Base-by-base conservation (phyloP, 805 yeast species). In the Brettanomyces custersianus region DNA sequence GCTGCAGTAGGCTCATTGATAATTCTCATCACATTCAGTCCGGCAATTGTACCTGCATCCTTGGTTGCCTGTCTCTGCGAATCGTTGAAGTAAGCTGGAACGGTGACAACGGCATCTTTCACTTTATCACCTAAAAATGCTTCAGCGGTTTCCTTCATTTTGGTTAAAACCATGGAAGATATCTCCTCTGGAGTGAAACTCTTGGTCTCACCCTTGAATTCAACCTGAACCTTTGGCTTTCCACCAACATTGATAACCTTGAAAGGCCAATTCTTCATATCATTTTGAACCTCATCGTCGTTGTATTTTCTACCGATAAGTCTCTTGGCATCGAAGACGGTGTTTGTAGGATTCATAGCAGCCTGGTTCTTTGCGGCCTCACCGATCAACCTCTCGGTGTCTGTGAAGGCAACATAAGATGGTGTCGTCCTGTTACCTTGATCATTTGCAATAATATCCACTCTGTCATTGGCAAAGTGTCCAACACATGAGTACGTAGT, bases 391-490 rank as follows among this genome's bases (percentile, higher is more conserved):
- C 96, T 78, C 70, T 87, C 96, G 37, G 82, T 74, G 51, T 82
- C 92, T 33, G 95, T 84, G 72, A 87, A 87, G 30, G 95, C 95
- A 38, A 88, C 96, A 59, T 82, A 88, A 19, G 96, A 88, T 39
- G 96, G 96, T 35, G 96, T 88, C 38, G 88, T 87, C 72, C 96
- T 83, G 77, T 88, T 87, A 77, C 96, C 96, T 70, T 88, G 96
- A 65, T 88, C 96, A 62, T 88, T 88, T 55, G 96, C 95, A 59
- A 87, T 84, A 63, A 87, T 87, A 65, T 87, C 96, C 38, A 88
- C 96, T 58, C 82, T 73, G 48, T 88, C 92, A 55, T 82, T 82
- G 52, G 86, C 72, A 70, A 84, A 86, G 57, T 85, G 92, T 54
- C 95, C 95, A 42, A 87, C 96, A 77, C 95, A 86, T 35, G 95